Evolutionary conservation across 2,329 filamentous ascomycete genomes (phyloP).

Genomic region (Onygenales sp.): DNA sequence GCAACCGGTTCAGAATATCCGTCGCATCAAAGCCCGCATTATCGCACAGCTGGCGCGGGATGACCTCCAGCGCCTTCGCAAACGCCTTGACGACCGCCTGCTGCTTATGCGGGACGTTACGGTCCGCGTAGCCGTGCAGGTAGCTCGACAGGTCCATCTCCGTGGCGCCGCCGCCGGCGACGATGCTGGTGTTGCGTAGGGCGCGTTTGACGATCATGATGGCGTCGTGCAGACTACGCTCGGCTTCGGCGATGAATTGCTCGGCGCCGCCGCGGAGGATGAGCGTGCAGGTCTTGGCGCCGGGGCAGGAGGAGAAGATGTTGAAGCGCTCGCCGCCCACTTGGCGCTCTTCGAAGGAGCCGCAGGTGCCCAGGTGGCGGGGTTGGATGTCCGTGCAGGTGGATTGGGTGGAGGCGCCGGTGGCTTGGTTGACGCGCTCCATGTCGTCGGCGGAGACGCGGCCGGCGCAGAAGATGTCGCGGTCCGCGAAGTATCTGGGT

Average conservation of each 20-base stretch:
- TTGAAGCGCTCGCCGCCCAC: constrained; percentile 97
- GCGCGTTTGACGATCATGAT: constrained; percentile 99
- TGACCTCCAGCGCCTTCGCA: constrained; percentile 92
- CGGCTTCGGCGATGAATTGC: constrained; percentile 98
- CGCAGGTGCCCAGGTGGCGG: constrained; percentile 85
- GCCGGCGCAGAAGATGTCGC: constrained; percentile 95
- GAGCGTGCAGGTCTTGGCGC: constrained; percentile 92
- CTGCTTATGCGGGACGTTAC: constrained; percentile 88
- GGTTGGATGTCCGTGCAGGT: constrained; percentile 91
- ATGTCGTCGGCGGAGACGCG: constrained; percentile 86
- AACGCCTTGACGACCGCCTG: constrained; percentile 97
- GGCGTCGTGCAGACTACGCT: constrained; percentile 93
- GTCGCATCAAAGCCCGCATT: constrained; percentile 98
- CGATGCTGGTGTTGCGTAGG: constrained; percentile 87
- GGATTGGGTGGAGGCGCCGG: constrained; percentile 83
- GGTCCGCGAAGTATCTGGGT: constrained; percentile 74
- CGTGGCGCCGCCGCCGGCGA: constrained; percentile 84
- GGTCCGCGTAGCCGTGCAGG: constrained; percentile 85
- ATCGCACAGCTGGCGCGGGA: constrained; percentile 93
- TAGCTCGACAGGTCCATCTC: constrained; percentile 98
- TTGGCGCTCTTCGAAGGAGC: constrained; percentile 85
- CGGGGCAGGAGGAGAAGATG: constrained; percentile 93
- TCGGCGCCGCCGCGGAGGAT: constrained; percentile 92
- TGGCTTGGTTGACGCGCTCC: constrained; percentile 91
- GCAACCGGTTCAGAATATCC: constrained; percentile 90